These are phyloP conservation scores for Boehmeria nivea DNA, from an alignment of 306 rosid species.

Conservation along the genomic window DNA sequence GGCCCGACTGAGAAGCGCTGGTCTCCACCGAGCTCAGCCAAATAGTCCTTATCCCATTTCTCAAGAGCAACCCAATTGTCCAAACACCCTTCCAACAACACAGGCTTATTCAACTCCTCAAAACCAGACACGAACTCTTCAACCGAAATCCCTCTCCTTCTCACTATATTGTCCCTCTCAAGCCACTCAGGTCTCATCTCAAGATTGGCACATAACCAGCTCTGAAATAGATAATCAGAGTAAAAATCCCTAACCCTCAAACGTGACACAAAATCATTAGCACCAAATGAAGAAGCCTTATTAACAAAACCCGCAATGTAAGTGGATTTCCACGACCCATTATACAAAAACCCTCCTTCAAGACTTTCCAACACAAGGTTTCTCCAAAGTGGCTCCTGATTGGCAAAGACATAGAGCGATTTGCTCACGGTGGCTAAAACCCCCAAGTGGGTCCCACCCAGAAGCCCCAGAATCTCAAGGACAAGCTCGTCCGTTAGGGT, in stretches of 20 bases:
- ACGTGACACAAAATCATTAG: slow-evolving; percentile 19
- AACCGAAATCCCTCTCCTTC: slow-evolving; percentile 73
- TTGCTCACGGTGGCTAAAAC: slow-evolving; percentile 68
- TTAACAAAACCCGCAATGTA: slow-evolving; percentile 45
- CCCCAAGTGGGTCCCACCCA: slow-evolving; percentile 52
- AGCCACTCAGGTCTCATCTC: slow-evolving; percentile 93
- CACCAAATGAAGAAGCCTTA: slow-evolving; percentile 55
- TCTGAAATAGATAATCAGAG: slow-evolving; percentile 87
- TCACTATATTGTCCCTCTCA: slow-evolving; percentile 62
- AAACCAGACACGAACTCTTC: slow-evolving; percentile 63
- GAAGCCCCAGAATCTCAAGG: slow-evolving; percentile 66
- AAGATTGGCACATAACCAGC: slow-evolving; percentile 97
- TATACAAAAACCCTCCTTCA: slow-evolving; percentile 44
- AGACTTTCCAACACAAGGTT: slow-evolving; percentile 68
- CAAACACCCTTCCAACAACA: slow-evolving; percentile 75
- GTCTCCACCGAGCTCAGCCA: slow-evolving; percentile 59
- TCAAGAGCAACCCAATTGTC: slow-evolving; percentile 74
- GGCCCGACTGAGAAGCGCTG: slow-evolving; percentile 74
- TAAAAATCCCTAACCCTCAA: slow-evolving; percentile 80
- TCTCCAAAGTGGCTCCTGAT: slow-evolving; percentile 88
- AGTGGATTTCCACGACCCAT: slow-evolving; percentile 71
- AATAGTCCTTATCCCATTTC: slow-evolving; percentile 84
- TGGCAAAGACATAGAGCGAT: slow-evolving; percentile 59
- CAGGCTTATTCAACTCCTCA: slow-evolving; percentile 79
- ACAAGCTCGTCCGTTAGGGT: slow-evolving; percentile 75